Evolutionary conservation across 139 green algal genomes (phyloP).

Genomic region (Chlorella sorokiniana): DNA sequence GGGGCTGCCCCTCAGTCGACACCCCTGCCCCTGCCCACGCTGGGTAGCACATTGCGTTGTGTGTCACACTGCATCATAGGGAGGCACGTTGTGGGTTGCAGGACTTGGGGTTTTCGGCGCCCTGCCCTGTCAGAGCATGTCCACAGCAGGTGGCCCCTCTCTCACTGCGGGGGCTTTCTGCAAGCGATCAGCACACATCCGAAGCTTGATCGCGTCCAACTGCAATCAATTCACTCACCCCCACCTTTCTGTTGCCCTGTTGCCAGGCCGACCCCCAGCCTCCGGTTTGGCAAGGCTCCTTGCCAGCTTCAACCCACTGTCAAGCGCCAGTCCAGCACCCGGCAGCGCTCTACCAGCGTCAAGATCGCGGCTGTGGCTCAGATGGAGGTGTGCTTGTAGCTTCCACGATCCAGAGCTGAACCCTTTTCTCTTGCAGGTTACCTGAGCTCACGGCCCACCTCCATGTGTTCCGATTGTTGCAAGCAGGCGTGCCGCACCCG

Average conservation of each 20-base stretch:
- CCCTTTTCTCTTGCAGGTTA: too few species aligned
- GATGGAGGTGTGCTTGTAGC: slow-evolving; percentile 30
- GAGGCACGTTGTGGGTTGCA: too few species aligned
- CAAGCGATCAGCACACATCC: neutral
- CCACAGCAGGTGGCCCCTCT: too few species aligned
- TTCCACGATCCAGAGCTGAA: neutral
- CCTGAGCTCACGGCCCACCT: too few species aligned
- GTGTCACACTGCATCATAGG: too few species aligned
- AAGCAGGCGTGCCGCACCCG: too few species aligned
- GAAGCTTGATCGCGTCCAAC: neutral
- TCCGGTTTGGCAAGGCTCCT: slow-evolving; percentile 19
- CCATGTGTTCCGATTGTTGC: too few species aligned
- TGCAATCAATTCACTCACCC: neutral
- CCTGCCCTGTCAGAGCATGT: too few species aligned
- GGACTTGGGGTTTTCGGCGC: neutral
- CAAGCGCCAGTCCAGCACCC: neutral
- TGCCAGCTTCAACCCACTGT: neutral
- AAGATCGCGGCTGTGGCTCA: slow-evolving; percentile 14
- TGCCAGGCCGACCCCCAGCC: neutral
- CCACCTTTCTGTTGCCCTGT: neutral
- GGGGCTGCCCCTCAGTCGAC: neutral
- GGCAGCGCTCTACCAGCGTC: neutral
- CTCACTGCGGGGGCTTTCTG: too few species aligned
- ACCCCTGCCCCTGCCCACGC: too few species aligned
- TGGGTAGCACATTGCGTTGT: too few species aligned